Evolutionary conservation across 2,329 filamentous ascomycete genomes (phyloP).

Genomic region (Ophiognomonia clavigignenti-juglandacearum): DNA sequence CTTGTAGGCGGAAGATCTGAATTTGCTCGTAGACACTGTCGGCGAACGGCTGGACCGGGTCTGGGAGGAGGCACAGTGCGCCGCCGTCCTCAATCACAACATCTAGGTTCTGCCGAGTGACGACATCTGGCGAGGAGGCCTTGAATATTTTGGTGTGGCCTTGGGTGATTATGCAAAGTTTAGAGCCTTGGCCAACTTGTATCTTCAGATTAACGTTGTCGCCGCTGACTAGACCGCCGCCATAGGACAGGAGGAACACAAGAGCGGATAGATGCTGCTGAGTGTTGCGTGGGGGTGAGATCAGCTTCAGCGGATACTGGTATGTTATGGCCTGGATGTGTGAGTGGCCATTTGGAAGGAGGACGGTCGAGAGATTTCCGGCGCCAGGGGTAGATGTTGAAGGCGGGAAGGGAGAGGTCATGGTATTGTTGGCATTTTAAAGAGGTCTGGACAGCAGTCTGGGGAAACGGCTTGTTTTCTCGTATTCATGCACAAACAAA

Average conservation of each 20-base stretch:
- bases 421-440: slow-evolving; percentile 21
- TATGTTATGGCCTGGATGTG: slow-evolving; percentile 73
- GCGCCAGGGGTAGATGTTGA: slow-evolving; percentile 71
- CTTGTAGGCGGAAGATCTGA: slow-evolving; percentile 66
- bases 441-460: background rate
- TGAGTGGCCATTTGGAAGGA: slow-evolving; percentile 67
- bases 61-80: slow-evolving; percentile 68
- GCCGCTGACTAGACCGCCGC: slow-evolving; percentile 85
- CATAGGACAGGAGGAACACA: slow-evolving; percentile 89
- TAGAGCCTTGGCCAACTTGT: slow-evolving; percentile 57
- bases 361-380: slow-evolving; percentile 68
- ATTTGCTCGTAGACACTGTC: slow-evolving; percentile 78
- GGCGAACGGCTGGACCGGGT: slow-evolving; percentile 88
- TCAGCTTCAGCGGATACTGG: slow-evolving; percentile 91
- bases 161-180: slow-evolving; percentile 63
- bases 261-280: slow-evolving; percentile 61
- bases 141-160: slow-evolving; percentile 97
- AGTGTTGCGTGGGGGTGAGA: slow-evolving; percentile 68
- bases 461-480: too few relatives aligned
- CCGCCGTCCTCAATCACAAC: slow-evolving; percentile 46
- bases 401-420: slow-evolving; percentile 70
- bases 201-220: slow-evolving; percentile 75
- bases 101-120: slow-evolving; percentile 54
- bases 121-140: slow-evolving; percentile 50
- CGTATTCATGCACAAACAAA: too few relatives aligned